Conservation (phyloP, 2,329 filamentous ascomycete genomes). For the Elsinoe arachidis region DNA sequence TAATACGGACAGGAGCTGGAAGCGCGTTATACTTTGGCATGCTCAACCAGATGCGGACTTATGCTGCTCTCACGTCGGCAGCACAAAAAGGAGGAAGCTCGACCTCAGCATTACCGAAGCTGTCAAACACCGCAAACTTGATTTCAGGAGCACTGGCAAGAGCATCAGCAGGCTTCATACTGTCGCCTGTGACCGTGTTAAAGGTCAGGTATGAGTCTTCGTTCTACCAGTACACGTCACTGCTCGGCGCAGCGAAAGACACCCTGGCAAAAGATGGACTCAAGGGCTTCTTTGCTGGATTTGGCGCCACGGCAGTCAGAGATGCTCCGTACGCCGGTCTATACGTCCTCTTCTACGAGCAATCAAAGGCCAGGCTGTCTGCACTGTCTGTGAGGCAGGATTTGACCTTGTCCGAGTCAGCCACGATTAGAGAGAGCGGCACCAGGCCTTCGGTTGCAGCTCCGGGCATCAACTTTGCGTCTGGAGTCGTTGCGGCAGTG, state of each 20-base stretch:
- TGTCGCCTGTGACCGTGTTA: conserved; percentile 94
- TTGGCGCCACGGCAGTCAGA: conserved; percentile 83
- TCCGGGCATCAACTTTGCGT: conserved; percentile 73
- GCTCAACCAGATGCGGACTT: conserved; percentile 54
- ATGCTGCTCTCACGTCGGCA: conserved; percentile 29
- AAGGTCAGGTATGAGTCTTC: conserved; percentile 94
- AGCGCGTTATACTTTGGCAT: conserved; percentile 90
- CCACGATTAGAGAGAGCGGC: background rate
- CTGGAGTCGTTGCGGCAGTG: conserved; percentile 70
- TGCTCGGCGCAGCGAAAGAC: conserved; percentile 62
- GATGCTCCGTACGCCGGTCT: conserved; percentile 96
- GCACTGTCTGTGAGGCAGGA: conserved; percentile 20
- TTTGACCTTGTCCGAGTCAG: conserved; percentile 18
- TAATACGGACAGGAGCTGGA: conserved; percentile 86
- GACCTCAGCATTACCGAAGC: conserved; percentile 53
- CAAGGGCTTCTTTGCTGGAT: conserved; percentile 84
- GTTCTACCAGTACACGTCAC: conserved; percentile 72
- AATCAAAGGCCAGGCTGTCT: conserved; percentile 59
- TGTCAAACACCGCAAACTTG: conserved; percentile 78
- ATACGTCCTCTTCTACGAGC: conserved; percentile 91
- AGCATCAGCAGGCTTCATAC: conserved; percentile 75
- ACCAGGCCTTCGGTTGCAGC: conserved; percentile 32
- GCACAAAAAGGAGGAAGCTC: conserved; percentile 19
- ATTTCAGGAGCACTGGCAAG: conserved; percentile 75
- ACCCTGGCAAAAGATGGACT: conserved; percentile 66